These are phyloP conservation scores for Nothophytophthora sp. DNA, from an alignment of 352 stramenopile species.

Conservation along the genomic window DNA sequence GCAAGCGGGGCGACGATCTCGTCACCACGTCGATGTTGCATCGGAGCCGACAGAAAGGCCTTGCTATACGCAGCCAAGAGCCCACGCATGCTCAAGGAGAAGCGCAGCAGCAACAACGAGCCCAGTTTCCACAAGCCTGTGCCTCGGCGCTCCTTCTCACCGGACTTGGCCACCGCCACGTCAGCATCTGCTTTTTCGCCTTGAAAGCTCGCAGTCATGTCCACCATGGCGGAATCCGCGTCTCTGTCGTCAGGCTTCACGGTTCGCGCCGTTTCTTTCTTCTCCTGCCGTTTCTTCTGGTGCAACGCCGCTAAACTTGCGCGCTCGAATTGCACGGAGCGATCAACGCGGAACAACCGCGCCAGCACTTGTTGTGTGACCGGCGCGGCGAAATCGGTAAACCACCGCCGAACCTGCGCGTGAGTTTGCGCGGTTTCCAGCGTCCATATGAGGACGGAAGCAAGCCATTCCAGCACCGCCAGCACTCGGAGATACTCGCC, in stretches of 20 bases:
- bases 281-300: conserved; percentile 36
- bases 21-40: conserved; percentile 69
- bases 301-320: conserved; percentile 60
- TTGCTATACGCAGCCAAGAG: conserved; percentile 70
- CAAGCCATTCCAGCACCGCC: conserved; percentile 77
- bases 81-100: conserved; percentile 68
- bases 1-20: conserved; percentile 57
- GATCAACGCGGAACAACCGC: conserved; percentile 73
- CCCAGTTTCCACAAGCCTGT: conserved; percentile 80
- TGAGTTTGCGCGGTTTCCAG: conserved; percentile 73
- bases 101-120: conserved; percentile 77
- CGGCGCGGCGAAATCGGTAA: conserved; percentile 67
- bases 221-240: conserved; percentile 18
- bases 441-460: conserved; percentile 73
- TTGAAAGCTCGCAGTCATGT: background rate
- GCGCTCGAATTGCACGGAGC: conserved; percentile 73
- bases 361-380: conserved; percentile 54
- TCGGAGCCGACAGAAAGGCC: conserved; percentile 57
- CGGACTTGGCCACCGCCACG: background rate
- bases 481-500: conserved; percentile 72
- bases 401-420: conserved; percentile 77
- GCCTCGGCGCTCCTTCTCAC: conserved; percentile 1
- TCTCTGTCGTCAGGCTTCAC: conserved; percentile 2
- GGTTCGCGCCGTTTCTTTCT: conserved; percentile 1
- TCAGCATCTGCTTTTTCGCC: conserved; percentile 4